These are phyloP conservation scores for Parathielavia hyrcaniae DNA, from an alignment of 495 filamentous ascomycete species.

Conservation along the genomic window DNA sequence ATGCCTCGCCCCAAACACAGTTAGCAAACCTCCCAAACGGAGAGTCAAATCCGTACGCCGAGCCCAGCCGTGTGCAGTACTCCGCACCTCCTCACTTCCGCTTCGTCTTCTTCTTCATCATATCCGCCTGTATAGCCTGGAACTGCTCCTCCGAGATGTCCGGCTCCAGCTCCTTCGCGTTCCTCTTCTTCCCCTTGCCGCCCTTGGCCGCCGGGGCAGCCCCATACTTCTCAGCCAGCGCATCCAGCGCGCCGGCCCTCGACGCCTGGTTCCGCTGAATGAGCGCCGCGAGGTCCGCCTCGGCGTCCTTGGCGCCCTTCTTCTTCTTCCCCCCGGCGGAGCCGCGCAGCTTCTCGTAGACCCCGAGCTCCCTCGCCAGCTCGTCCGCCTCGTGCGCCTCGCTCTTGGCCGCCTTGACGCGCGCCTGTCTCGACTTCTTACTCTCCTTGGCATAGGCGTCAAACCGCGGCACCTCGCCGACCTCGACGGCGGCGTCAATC, in stretches of 20 bases:
- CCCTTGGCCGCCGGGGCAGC: constrained; percentile 35
- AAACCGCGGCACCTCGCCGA: constrained; percentile 57
- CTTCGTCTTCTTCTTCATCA: constrained; percentile 45
- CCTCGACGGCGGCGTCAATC: constrained; percentile 74
- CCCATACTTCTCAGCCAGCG: constrained; percentile 69
- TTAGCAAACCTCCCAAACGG: background rate
- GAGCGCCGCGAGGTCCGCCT: constrained; percentile 38
- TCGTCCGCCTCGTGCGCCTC: constrained; percentile 70
- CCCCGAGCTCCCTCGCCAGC: constrained; percentile 62
- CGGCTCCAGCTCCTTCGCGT: constrained; percentile 40
- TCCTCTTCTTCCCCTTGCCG: constrained; percentile 45
- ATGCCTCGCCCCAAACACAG: background rate
- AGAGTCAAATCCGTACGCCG: background rate
- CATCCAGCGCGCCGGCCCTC: constrained; percentile 51
- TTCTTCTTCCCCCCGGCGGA: constrained; percentile 40
- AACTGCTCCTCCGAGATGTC: constrained; percentile 68
- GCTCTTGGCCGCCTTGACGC: constrained; percentile 56
- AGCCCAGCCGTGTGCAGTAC: background rate
- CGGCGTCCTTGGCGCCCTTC: constrained; percentile 35
- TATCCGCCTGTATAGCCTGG: constrained; percentile 38
- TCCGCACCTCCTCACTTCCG: constrained; percentile 17
- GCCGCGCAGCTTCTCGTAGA: constrained; percentile 53
- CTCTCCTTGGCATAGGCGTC: constrained; percentile 65
- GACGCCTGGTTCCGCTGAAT: constrained; percentile 38
- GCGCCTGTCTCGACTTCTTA: constrained; percentile 54